Conservation (phyloP, 352 stramenopile genomes). For the Phytophthora citrophthora region DNA sequence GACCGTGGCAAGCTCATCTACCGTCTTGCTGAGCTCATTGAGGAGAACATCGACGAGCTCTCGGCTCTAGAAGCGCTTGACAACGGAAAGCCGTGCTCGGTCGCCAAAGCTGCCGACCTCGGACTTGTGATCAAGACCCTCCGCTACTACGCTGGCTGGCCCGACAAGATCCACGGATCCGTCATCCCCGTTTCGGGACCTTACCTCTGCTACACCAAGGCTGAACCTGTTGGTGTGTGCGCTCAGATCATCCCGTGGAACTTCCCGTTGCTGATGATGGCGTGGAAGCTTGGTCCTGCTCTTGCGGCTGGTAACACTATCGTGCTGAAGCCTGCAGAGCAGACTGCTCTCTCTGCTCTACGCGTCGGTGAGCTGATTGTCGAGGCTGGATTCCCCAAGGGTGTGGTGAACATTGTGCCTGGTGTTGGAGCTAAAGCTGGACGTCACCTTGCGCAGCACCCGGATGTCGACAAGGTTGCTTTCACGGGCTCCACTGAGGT, state of each 20-base stretch:
- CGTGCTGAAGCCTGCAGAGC: constrained; percentile 94
- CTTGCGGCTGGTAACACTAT: constrained; percentile 92
- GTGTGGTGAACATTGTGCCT: constrained; percentile 86
- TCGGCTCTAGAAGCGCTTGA: constrained; percentile 92
- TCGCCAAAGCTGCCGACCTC: constrained; percentile 84
- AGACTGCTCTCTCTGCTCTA: constrained; percentile 93
- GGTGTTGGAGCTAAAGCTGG: constrained; percentile 48
- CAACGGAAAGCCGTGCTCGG: constrained; percentile 92
- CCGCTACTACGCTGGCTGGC: constrained; percentile 94
- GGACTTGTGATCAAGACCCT: constrained; percentile 83
- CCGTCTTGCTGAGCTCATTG: constrained; percentile 54
- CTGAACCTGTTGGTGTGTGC: constrained; percentile 87
- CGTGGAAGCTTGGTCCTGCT: constrained; percentile 91
- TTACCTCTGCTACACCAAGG: constrained; percentile 66
- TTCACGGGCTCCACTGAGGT: constrained; percentile 78
- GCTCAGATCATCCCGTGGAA: constrained; percentile 50
- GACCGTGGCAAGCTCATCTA: constrained; percentile 48
- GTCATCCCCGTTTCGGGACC: constrained; percentile 61
- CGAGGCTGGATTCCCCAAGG: constrained; percentile 72
- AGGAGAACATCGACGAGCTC: constrained; percentile 67
- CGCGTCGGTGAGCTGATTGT: constrained; percentile 84
- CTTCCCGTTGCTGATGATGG: constrained; percentile 96
- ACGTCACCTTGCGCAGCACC: constrained; percentile 46
- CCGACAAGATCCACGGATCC: constrained; percentile 79
- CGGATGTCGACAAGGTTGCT: constrained; percentile 76